phyloP scores from a whole-genome alignment of 495 filamentous ascomycete genomes.

The Neurospora sp. region DNA sequence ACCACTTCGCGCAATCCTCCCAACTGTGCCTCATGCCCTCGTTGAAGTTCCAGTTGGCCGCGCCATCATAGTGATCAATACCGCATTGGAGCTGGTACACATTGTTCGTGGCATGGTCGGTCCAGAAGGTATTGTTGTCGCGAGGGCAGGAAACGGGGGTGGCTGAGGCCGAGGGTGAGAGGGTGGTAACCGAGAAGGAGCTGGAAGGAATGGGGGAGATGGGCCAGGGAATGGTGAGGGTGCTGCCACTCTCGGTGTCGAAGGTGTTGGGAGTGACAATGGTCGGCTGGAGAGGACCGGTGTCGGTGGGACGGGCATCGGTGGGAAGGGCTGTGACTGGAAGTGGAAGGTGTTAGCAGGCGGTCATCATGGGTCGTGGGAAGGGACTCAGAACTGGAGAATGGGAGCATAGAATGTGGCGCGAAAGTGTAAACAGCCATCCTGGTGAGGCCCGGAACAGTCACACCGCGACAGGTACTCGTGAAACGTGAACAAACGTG shows the following conservation, averaged over 20 bases:
- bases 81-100: background rate
- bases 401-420: background rate
- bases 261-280: background rate
- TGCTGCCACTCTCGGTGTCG: background rate
- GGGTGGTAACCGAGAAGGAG: background rate
- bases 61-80: background rate
- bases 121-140: background rate
- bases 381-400: background rate
- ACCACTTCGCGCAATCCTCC: background rate
- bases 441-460: background rate
- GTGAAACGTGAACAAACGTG: background rate
- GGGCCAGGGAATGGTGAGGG: background rate
- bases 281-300: background rate
- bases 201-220: background rate
- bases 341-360: background rate
- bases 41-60: background rate
- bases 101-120: background rate
- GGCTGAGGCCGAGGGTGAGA: background rate
- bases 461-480: background rate
- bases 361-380: background rate
- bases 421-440: background rate
- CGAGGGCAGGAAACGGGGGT: background rate
- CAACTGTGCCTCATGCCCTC: background rate
- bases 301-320: background rate
- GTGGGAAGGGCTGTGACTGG: background rate